Percentiles rank a stretch among this genome's conserved stretches.
These are phyloP conservation scores for Populus hybrid DNA, from an alignment of 441 rosid species.

Conservation along the genomic window DNA sequence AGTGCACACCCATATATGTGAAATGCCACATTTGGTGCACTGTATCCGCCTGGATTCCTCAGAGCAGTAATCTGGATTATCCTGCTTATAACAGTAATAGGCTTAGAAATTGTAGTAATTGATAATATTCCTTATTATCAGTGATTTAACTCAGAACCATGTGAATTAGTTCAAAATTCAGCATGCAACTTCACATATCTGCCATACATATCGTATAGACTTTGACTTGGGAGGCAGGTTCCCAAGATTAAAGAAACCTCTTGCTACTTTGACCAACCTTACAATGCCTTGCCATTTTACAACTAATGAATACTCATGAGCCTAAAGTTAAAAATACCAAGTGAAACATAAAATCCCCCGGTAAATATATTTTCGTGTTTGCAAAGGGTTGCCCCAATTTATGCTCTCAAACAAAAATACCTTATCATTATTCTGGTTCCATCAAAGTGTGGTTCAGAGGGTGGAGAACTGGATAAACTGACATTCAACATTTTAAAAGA, in stretches of 20 bases:
- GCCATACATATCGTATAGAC: neutral
- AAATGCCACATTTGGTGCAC: slow-evolving; percentile 89
- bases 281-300: slow-evolving; percentile 4
- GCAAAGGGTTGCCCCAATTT: neutral
- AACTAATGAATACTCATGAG: neutral
- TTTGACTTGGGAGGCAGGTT: neutral
- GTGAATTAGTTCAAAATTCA: slow-evolving; percentile 3
- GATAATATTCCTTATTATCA: neutral
- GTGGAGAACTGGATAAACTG: neutral
- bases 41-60: slow-evolving; percentile 98
- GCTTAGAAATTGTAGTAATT: slow-evolving; percentile 1
- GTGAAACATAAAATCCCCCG: neutral
- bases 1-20: slow-evolving; percentile 98
- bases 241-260: neutral
- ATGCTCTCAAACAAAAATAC: neutral
- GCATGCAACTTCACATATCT: slow-evolving; percentile 8
- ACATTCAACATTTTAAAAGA: neutral
- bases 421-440: neutral
- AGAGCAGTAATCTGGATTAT: slow-evolving; percentile 55
- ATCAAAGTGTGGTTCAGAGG: neutral
- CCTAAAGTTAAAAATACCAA: neutral
- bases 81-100: slow-evolving; percentile 40
- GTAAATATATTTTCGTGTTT: neutral
- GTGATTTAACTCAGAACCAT: neutral
- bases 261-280: neutral